These are phyloP conservation scores for Hypoxylon sp. DNA, from an alignment of 2,329 filamentous ascomycete genomes.

Conservation along the genomic window DNA sequence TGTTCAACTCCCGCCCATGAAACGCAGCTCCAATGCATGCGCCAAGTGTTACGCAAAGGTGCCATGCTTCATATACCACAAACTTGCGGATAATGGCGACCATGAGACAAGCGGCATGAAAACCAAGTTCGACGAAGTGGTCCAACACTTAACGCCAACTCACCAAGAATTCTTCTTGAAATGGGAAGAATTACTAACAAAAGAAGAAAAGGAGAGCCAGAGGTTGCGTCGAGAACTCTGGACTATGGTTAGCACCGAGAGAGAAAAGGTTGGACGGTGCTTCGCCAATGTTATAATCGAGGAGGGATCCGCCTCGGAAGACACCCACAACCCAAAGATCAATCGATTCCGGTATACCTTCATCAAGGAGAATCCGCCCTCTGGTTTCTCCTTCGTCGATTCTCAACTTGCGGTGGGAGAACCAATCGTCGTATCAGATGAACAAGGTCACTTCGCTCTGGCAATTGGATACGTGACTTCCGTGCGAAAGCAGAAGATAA, in stretches of 20 bases:
- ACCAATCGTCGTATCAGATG: slow-evolving; percentile 95
- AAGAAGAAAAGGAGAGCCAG: slow-evolving; percentile 90
- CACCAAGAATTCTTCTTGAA: slow-evolving; percentile 90
- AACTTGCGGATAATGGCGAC: slow-evolving; percentile 83
- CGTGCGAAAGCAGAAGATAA: slow-evolving; percentile 78
- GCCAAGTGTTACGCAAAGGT: slow-evolving; percentile 89
- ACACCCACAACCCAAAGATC: slow-evolving; percentile 78
- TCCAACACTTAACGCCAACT: slow-evolving; percentile 75
- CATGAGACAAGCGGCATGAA: slow-evolving; percentile 83
- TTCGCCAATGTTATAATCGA: slow-evolving; percentile 89
- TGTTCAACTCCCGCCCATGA: slow-evolving; percentile 82
- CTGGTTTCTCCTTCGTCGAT: slow-evolving; percentile 85
- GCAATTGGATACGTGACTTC: slow-evolving; percentile 90
- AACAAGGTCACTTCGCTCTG: slow-evolving; percentile 92
- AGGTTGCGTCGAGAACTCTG: slow-evolving; percentile 90
- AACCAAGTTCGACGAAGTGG: slow-evolving; percentile 81
- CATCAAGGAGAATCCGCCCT: slow-evolving; percentile 68
- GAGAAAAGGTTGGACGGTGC: slow-evolving; percentile 87
- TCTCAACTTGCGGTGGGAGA: slow-evolving; percentile 89
- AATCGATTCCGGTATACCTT: slow-evolving; percentile 91
- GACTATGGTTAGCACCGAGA: slow-evolving; percentile 91
- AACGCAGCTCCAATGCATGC: slow-evolving; percentile 83
- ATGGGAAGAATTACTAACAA: slow-evolving; percentile 92
- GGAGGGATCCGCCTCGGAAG: slow-evolving; percentile 76
- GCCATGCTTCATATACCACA: slow-evolving; percentile 93